Evolutionary conservation across 2,329 filamentous ascomycete genomes (phyloP).

Genomic region (Chalara sp.): DNA sequence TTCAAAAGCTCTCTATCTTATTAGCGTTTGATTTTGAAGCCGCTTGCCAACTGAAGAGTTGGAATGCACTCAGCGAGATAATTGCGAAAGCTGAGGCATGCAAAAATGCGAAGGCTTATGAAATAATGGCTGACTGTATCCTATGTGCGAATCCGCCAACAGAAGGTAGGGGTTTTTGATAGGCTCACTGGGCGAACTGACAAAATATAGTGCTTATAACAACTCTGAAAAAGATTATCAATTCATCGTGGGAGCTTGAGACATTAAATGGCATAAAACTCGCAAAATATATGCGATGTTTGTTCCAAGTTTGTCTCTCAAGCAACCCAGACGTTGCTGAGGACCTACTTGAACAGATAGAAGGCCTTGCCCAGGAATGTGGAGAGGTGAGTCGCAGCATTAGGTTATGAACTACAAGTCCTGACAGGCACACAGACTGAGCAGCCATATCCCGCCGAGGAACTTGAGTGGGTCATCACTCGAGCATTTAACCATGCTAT

Average conservation of each 20-base stretch:
- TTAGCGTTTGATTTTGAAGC: constrained; percentile 77
- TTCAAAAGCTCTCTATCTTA: constrained; percentile 57
- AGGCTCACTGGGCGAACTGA: constrained; percentile 9
- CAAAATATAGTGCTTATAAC: constrained; percentile 34
- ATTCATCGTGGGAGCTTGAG: constrained; percentile 54
- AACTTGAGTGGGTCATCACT: constrained; percentile 71
- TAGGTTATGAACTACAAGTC: too few species aligned
- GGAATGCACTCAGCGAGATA: constrained; percentile 57
- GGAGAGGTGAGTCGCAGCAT: constrained; percentile 30
- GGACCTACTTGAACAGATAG: constrained; percentile 57
- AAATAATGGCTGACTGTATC: constrained; percentile 60
- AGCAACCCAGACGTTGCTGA: constrained; percentile 45
- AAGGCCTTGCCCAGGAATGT: constrained; percentile 44
- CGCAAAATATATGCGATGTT: constrained; percentile 70
- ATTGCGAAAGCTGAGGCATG: constrained; percentile 45
- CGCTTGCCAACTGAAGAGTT: constrained; percentile 57
- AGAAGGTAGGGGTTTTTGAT: constrained; percentile 28
- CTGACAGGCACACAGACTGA: constrained; percentile 26
- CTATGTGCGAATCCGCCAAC: constrained; percentile 46
- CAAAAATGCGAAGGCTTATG: constrained; percentile 41
- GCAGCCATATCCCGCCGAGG: constrained; percentile 52
- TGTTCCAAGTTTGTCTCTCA: constrained; percentile 62
- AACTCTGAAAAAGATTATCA: constrained; percentile 61
- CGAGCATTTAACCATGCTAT: constrained; percentile 64
- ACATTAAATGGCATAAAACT: constrained; percentile 52